These are phyloP conservation scores for Pyronema domesticum DNA, from an alignment of 495 filamentous ascomycete genomes.

Conservation along the genomic window DNA sequence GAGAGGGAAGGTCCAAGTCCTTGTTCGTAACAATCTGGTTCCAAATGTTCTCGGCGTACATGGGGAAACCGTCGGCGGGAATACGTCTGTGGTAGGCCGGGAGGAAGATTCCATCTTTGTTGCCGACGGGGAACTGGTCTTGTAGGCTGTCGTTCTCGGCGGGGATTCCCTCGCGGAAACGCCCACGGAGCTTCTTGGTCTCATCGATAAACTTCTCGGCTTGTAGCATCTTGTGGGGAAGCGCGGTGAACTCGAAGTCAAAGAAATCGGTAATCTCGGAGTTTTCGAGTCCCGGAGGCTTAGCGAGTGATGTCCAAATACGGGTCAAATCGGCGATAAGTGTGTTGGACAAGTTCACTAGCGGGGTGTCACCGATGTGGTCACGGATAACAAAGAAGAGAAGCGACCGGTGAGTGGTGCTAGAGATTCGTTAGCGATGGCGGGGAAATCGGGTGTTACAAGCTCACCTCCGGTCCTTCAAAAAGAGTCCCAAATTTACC, in stretches of 20 bases:
- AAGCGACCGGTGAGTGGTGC: conserved; percentile 74
- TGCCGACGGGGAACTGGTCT: conserved; percentile 38
- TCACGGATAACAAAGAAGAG: conserved; percentile 98
- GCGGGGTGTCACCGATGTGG: conserved; percentile 76
- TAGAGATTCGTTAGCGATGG: conserved; percentile 28
- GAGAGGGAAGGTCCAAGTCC: conserved; percentile 87
- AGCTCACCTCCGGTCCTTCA: conserved; percentile 78
- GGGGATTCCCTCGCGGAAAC: conserved; percentile 67
- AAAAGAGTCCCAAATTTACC: conserved; percentile 88
- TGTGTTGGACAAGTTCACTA: conserved; percentile 73
- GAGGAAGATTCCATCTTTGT: conserved; percentile 55
- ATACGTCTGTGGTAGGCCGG: conserved; percentile 92
- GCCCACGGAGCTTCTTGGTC: conserved; percentile 55
- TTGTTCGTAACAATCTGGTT: conserved; percentile 98
- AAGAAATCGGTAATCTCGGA: conserved; percentile 92
- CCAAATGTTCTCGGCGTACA: conserved; percentile 88
- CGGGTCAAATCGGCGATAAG: conserved; percentile 74
- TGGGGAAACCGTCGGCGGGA: conserved; percentile 82
- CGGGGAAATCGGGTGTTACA: background rate
- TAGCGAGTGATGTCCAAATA: conserved; percentile 82
- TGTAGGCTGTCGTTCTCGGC: conserved; percentile 39
- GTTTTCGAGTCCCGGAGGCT: conserved; percentile 71
- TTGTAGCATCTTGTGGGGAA: conserved; percentile 92
- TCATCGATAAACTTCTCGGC: conserved; percentile 79
- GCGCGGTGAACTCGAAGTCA: conserved; percentile 87